Conservation (phyloP, 495 filamentous ascomycete genomes). For the Letharia columbiana region DNA sequence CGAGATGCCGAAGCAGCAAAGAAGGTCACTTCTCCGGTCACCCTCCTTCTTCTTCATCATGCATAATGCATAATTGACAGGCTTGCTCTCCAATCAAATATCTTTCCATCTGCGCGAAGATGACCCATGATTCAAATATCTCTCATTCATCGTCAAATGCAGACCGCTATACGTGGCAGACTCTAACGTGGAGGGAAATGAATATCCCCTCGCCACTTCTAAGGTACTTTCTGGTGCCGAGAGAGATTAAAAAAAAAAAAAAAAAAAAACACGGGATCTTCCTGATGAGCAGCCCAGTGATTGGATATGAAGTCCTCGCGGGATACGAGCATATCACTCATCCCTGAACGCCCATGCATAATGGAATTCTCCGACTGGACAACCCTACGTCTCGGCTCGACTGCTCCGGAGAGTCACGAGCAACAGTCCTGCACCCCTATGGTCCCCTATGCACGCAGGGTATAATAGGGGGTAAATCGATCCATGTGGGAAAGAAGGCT, state of each 20-base stretch:
- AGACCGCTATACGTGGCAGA: slow-evolving; percentile 2
- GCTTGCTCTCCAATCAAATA: not conserved
- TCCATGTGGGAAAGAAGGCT: not conserved
- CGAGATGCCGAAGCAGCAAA: not conserved
- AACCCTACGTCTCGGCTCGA: not conserved
- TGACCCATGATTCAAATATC: not conserved
- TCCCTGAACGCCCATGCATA: not conserved
- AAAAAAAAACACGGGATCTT: not conserved
- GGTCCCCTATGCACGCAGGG: not conserved
- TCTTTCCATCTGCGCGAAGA: not conserved
- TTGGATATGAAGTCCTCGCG: not conserved
- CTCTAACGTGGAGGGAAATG: too few species aligned
- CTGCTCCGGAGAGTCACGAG: not conserved
- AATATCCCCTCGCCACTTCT: too few species aligned
- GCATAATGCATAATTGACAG: not conserved
- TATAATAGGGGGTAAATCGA: not conserved
- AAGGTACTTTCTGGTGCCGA: not conserved
- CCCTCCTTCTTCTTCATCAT: not conserved
- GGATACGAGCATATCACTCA: not conserved
- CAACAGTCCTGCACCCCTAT: not conserved
- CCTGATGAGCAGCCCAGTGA: not conserved
- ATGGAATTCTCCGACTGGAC: not conserved
- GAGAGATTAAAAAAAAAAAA: not conserved
- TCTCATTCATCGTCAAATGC: not conserved
- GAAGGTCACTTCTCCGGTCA: not conserved